Conservation (phyloP, 208 protist species). For the Angomonas ambiguus region DNA sequence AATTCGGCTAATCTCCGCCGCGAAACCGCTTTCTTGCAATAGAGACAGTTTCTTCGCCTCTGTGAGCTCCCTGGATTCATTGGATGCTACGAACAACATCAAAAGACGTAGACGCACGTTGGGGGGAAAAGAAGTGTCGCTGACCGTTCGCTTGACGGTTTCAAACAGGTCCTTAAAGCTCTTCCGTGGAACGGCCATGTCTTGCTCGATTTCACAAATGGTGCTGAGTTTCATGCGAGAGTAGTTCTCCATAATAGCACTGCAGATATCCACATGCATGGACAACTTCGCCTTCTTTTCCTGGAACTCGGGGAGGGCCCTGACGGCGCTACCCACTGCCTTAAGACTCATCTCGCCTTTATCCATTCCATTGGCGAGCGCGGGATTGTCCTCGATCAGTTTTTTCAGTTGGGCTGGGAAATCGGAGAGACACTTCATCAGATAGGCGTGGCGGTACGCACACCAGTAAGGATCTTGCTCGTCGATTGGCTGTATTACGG, state of each 20-base stretch:
- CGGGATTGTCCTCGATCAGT: slow-evolving; percentile 52
- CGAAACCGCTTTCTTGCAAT: slow-evolving; percentile 46
- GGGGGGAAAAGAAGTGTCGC: slow-evolving; percentile 40
- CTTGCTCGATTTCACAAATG: slow-evolving; percentile 69
- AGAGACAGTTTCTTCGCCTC: slow-evolving; percentile 60
- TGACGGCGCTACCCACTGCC: slow-evolving; percentile 51
- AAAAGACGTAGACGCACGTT: slow-evolving; percentile 51
- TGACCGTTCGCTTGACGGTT: slow-evolving; percentile 26
- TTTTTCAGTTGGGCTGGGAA: slow-evolving; percentile 53
- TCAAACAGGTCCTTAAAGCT: slow-evolving; percentile 55
- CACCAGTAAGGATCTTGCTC: slow-evolving; percentile 75
- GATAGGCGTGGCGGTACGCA: slow-evolving; percentile 63
- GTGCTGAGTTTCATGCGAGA: slow-evolving; percentile 41
- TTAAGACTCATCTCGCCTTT: slow-evolving; percentile 21
- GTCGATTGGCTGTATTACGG: slow-evolving; percentile 44
- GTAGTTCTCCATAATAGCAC: slow-evolving; percentile 63
- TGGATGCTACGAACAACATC: slow-evolving; percentile 39
- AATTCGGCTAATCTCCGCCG: slow-evolving; percentile 30
- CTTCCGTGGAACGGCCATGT: slow-evolving; percentile 39
- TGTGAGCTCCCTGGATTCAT: slow-evolving; percentile 53
- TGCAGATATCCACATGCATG: slow-evolving; percentile 80
- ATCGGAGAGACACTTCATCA: slow-evolving; percentile 49
- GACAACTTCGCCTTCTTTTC: slow-evolving; percentile 73
- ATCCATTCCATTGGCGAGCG: slow-evolving; percentile 33
- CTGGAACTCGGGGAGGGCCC: slow-evolving; percentile 60